phyloP scores from a whole-genome alignment of 306 rosid species.

The Clitoria ternatea region DNA sequence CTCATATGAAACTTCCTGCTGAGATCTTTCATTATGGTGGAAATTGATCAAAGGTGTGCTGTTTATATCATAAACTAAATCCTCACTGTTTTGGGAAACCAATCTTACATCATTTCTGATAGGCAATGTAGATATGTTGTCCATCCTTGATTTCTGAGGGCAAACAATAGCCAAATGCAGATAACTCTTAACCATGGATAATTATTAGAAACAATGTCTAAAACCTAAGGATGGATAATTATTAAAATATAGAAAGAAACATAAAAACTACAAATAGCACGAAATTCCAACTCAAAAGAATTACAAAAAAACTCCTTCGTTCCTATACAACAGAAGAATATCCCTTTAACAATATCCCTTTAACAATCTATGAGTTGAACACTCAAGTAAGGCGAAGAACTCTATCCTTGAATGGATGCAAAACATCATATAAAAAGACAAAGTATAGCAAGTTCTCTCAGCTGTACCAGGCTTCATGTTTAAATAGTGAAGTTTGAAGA shows the following conservation, averaged over 20 bases:
- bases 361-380: too few relatives aligned
- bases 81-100: slow-evolving; percentile 48
- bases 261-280: not conserved
- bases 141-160: slow-evolving; percentile 51
- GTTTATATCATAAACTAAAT: slow-evolving; percentile 50
- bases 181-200: too few relatives aligned
- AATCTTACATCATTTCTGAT: slow-evolving; percentile 51
- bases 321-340: too few relatives aligned
- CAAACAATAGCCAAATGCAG: slow-evolving; percentile 30
- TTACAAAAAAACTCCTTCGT: too few relatives aligned
- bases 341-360: too few relatives aligned
- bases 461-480: not conserved
- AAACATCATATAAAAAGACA: too few relatives aligned
- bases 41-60: slow-evolving; percentile 67
- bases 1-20: slow-evolving; percentile 56
- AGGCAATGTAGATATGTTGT: slow-evolving; percentile 40
- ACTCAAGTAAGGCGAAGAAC: too few relatives aligned
- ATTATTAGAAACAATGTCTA: too few relatives aligned
- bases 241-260: too few relatives aligned
- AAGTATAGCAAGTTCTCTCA: not conserved
- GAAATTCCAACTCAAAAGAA: not conserved
- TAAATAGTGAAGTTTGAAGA: not conserved
- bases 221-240: too few relatives aligned
- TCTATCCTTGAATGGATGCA: too few relatives aligned
- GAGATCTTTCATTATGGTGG: slow-evolving; percentile 73